A percentile compares a stretch with the other conserved stretches of the same genome.
These are phyloP conservation scores for Anisodus tanguticus DNA, from an alignment of 257 asterid species.

Conservation along the genomic window DNA sequence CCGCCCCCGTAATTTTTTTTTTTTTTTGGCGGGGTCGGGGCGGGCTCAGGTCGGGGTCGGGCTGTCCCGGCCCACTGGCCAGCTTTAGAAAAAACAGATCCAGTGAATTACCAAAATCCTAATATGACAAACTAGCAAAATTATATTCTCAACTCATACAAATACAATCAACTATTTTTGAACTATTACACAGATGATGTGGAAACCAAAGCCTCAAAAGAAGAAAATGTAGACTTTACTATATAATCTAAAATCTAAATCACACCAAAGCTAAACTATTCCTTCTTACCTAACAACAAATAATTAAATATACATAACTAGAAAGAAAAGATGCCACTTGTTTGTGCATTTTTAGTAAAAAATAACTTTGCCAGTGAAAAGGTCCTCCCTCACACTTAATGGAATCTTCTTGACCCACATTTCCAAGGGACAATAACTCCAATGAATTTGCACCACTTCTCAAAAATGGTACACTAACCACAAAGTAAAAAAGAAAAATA, in stretches of 20 bases:
- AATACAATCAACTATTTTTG: conserved; percentile 17
- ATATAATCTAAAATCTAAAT: conserved; percentile 11
- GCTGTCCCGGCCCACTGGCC: too few species aligned
- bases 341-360: background rate
- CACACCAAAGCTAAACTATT: conserved; percentile 16
- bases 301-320: conserved; percentile 30
- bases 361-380: background rate
- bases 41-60: too few species aligned
- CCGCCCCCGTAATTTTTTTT: too few species aligned
- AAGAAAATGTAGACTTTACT: background rate
- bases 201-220: background rate
- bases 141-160: background rate
- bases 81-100: background rate
- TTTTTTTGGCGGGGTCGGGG: too few species aligned
- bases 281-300: conserved; percentile 21
- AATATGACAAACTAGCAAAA: background rate
- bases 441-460: conserved; percentile 5
- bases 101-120: background rate
- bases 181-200: conserved; percentile 17
- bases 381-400: conserved; percentile 22
- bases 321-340: conserved; percentile 21
- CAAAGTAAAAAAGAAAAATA: background rate
- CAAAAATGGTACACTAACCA: background rate
- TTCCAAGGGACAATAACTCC: conserved; percentile 24
- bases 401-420: conserved; percentile 10